Evolutionary conservation across 371 early-diverging fungal species (phyloP), one percentile per base, ranked within the genome.

Genomic region (Dinochytrium kinnereticum): DNA sequence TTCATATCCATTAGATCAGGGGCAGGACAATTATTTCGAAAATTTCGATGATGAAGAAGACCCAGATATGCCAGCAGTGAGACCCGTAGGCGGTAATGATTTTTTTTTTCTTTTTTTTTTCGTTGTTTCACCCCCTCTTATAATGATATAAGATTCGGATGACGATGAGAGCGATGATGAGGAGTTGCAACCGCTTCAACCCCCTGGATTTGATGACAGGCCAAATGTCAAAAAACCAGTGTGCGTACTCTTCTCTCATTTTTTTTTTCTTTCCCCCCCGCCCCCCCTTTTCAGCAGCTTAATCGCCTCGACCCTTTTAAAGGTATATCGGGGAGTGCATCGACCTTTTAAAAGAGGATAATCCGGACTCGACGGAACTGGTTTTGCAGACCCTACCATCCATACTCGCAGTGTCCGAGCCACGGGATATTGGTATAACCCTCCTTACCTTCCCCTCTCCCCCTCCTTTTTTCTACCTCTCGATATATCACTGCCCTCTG

Each of bases 111-210:
- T 61, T 61, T 17, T 7, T 17, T 34, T 61, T 37, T 17, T 17
- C 7, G 13, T 34, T 37, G 17, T 7, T 34, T 3, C 10, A 55
- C 28, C 28, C 15, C 30, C 28, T 7, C 24, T 44, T 55, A 21
- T 55, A n/a, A n/a, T n/a, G n/a, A n/a, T 26, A 55, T 10, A 55
- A 34, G 61, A 61, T 61, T 33, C 34, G 13, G 61, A 61, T 61
- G 61, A 61, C 61, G 61, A 61, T 17, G 61, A 61, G 3, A 61
- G 61, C 24, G 61, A 61, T 61, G 61, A 7, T 21, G 61, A 61
- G 7, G 61, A 61, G 24, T 34, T 61, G 37, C 10, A 61, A 34
- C 61, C 61, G 19, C 34, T 61, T 33, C 36, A 28, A n/a, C 5
- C n/a, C 5, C 55, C 55, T 5, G 61, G 36, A 24, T 26, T 55